Evolutionary conservation across 2,329 filamentous ascomycete species (phyloP), one percentile per base, ranked within the genome.

Genomic region (Trichoderma brevicompactum): DNA sequence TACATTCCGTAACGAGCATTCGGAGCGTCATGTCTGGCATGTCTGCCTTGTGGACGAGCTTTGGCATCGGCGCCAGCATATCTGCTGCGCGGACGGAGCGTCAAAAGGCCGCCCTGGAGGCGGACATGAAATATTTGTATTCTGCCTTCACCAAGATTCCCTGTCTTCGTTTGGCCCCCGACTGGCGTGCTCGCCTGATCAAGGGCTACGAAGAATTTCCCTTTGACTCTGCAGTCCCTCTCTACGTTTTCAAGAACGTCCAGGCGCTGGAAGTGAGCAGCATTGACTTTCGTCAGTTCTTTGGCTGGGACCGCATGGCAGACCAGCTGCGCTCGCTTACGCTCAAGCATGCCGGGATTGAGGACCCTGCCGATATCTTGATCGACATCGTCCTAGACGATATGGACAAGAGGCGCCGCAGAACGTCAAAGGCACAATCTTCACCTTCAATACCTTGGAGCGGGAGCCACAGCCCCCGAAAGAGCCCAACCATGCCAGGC

Each of bases 91-190:
- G 94, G 75, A 92, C 89, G 41, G 95, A 97, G 78, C 93, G 92
- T 75, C 92, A 95, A 76, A 96, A 96, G 78, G 90, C 89, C 65
- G 90, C 92, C 50, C 79, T 95, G 64, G 89, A 95, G 74, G 87
- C 90, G 65, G 95, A 99, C 76, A 81, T 97, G 71, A 97, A 94
- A 77, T 98, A 99, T 76, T 83, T 99, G 40, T 99, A 97, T 80
- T 98, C 95, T 48, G 92, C 95, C 65, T 99, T 98, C 75, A 99
- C 95, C 74, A 99, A 98, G 80, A 96, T 99, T 49, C 95, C 95
- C 0, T 97, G 92, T 74, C 82, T 99, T 68, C 89, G 90, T 69
- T 83, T 99, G 64, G 89, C 94, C 34, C 94, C 94, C n/a, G 95
- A 99, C 77, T 94, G 93, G 82, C 91, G 92, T 70, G 94, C 94